Conservation (phyloP, 331 rosid species). For the Phaseolus coccineus region DNA sequence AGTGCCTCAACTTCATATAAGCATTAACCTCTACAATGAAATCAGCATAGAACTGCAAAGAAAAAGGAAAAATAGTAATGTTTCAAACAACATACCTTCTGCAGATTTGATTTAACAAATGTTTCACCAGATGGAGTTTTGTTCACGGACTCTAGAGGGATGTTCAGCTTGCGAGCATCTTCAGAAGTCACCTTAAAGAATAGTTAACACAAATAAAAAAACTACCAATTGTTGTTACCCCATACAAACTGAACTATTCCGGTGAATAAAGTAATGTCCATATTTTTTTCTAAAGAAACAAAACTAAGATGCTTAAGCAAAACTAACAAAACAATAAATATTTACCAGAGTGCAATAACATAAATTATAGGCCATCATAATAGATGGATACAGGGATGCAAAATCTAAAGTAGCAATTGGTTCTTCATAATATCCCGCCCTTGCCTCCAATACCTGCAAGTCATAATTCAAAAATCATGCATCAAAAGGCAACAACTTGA, state of each 20-base stretch:
- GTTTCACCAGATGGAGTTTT: conserved; percentile 97
- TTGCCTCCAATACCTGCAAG: conserved; percentile 91
- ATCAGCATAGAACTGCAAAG: conserved; percentile 17
- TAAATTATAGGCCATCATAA: conserved; percentile 99
- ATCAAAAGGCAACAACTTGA: conserved; percentile 35
- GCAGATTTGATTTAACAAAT: conserved; percentile 83
- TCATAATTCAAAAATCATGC: conserved; percentile 31
- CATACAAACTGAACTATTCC: conserved; percentile 16
- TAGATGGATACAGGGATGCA: conserved; percentile 97
- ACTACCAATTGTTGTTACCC: neutral
- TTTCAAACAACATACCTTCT: conserved; percentile 62
- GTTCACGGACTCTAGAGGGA: conserved; percentile 84
- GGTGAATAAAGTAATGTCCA: conserved; percentile 13
- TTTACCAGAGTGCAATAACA: conserved; percentile 98
- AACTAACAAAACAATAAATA: conserved; percentile 35
- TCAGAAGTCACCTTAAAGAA: conserved; percentile 80
- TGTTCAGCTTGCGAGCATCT: conserved; percentile 73
- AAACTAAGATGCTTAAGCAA: conserved; percentile 12
- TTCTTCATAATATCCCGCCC: conserved; percentile 90
- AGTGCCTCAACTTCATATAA: conserved; percentile 30
- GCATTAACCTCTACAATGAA: conserved; percentile 35
- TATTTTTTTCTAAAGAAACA: neutral
- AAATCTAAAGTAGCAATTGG: conserved; percentile 99
- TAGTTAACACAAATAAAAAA: conserved; percentile 7
- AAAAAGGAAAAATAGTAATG: neutral